Percentiles rank a stretch among this genome's conserved stretches.
Evolutionary conservation across 2,329 filamentous ascomycete genomes (phyloP).

Genomic region (Orbilia brochopaga): DNA sequence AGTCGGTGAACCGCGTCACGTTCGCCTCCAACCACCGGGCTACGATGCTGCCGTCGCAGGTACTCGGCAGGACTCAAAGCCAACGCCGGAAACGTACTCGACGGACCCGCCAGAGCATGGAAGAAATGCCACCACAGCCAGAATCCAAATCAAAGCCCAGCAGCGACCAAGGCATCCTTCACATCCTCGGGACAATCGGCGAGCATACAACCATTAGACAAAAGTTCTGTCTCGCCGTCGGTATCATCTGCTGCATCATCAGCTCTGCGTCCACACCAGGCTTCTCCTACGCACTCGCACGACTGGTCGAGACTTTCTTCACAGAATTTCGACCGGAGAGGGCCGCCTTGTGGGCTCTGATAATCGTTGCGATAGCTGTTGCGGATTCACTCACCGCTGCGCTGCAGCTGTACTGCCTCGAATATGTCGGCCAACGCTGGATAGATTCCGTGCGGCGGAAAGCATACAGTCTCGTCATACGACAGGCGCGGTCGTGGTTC

Average conservation of each 20-base stretch:
- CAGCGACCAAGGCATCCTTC: constrained; percentile 58
- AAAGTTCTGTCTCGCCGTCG: constrained; percentile 66
- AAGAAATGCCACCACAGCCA: constrained; percentile 33
- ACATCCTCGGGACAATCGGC: constrained; percentile 74
- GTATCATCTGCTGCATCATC: constrained; percentile 67
- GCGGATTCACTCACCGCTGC: constrained; percentile 71
- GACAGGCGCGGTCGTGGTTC: constrained; percentile 81
- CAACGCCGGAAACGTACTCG: constrained; percentile 28
- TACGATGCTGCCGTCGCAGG: constrained; percentile 6
- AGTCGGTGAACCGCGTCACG: constrained; percentile 29
- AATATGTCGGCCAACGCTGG: constrained; percentile 76
- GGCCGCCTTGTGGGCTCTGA: constrained; percentile 71
- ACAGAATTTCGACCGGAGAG: constrained; percentile 57
- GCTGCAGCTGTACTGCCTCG: constrained; percentile 72
- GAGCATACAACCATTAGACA: constrained; percentile 65
- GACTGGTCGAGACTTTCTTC: constrained; percentile 60
- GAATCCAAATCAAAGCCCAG: constrained; percentile 33
- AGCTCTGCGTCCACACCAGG: constrained; percentile 72
- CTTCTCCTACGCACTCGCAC: constrained; percentile 78
- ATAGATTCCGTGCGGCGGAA: constrained; percentile 72
- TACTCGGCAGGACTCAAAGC: constrained; percentile 11
- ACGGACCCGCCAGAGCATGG: constrained; percentile 46
- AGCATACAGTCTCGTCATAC: constrained; percentile 72
- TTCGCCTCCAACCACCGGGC: constrained; percentile 23
- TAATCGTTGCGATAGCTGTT: constrained; percentile 71